These are phyloP conservation scores for Chamaenerion angustifolium DNA, from an alignment of 345 rosid genomes.

Conservation along the genomic window DNA sequence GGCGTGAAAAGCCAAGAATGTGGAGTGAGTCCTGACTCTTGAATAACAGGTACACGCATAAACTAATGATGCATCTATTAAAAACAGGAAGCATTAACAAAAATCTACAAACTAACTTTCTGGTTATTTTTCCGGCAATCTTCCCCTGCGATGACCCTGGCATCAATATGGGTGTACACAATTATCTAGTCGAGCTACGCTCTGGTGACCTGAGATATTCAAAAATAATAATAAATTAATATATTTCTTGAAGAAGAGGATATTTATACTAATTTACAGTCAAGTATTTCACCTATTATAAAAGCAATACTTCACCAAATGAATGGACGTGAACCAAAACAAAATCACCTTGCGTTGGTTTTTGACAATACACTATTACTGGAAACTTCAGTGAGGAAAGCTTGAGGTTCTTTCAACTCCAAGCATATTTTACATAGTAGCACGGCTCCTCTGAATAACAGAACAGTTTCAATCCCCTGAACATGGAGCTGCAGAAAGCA, in stretches of 20 bases:
- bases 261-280: no score
- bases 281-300: no score
- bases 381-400: slow-evolving; percentile 13
- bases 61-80: not conserved
- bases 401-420: slow-evolving; percentile 23
- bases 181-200: slow-evolving; percentile 19
- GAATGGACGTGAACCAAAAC: not conserved
- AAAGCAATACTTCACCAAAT: not conserved
- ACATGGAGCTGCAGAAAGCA: no score
- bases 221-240: slow-evolving; percentile 3
- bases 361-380: slow-evolving; percentile 11
- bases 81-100: not conserved
- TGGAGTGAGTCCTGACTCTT: slow-evolving; percentile 2
- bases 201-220: slow-evolving; percentile 32
- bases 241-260: no score
- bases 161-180: slow-evolving; percentile 20
- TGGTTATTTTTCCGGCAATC: slow-evolving; percentile 60
- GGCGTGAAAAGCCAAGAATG: slow-evolving; percentile 10
- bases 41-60: slow-evolving; percentile 1
- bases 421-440: slow-evolving; percentile 47
- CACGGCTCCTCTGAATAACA: slow-evolving; percentile 22
- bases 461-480: no score
- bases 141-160: slow-evolving; percentile 24
- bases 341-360: not conserved
- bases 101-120: slow-evolving; percentile 39